These are phyloP conservation scores for Triglochin maritima DNA, from an alignment of 106 monocot genomes.

Conservation along the genomic window DNA sequence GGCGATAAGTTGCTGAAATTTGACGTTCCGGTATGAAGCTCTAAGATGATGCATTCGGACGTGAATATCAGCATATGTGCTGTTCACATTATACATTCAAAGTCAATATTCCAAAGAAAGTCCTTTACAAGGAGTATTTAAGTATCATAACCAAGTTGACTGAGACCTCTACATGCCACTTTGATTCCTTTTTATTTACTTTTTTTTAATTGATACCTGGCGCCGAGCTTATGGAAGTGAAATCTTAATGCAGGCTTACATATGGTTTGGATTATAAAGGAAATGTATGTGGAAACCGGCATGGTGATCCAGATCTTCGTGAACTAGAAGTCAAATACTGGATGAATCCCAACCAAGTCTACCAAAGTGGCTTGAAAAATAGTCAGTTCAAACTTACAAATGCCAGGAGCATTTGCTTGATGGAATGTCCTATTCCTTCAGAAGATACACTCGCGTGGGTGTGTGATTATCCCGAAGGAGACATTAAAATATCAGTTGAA, in stretches of 20 bases:
- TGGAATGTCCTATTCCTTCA: constrained; percentile 79
- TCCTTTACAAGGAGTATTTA: too few species aligned
- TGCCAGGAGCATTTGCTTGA: constrained; percentile 62
- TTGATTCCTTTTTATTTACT: neutral
- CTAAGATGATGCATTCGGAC: too few species aligned
- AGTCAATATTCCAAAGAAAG: too few species aligned
- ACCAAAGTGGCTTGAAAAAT: constrained; percentile 48
- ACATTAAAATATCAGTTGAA: constrained; percentile 67
- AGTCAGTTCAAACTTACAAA: constrained; percentile 49
- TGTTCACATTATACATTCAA: too few species aligned
- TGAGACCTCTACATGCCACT: too few species aligned
- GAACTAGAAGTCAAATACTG: constrained; percentile 68
- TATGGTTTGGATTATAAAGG: constrained; percentile 97
- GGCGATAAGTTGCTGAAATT: too few species aligned
- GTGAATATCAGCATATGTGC: too few species aligned
- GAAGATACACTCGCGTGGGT: constrained; percentile 85
- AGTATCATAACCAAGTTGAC: too few species aligned
- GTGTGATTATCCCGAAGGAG: constrained; percentile 98
- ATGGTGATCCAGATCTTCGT: constrained; percentile 62
- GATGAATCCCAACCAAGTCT: constrained; percentile 87
- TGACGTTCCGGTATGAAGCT: too few species aligned
- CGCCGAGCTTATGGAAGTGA: too few species aligned
- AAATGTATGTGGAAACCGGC: constrained; percentile 75
- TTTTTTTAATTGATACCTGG: neutral
- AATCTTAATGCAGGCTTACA: constrained; percentile 52